Evolutionary conservation across 345 rosid species (phyloP).

Genomic region (Camelina laxa): DNA sequence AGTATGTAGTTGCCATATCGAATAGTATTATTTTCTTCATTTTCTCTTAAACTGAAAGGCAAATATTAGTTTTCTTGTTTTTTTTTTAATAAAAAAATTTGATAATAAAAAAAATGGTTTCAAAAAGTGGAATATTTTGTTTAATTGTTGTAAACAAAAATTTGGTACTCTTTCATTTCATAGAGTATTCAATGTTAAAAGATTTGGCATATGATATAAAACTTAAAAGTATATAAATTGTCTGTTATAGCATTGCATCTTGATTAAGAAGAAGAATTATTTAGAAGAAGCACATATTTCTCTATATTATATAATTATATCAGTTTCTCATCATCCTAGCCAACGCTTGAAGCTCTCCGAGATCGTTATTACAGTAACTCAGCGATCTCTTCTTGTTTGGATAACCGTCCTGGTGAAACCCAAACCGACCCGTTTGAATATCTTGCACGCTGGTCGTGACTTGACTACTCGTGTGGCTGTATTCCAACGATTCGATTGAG

Average conservation of each 20-base stretch:
- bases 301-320: no score
- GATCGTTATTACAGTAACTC: background rate
- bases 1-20: no score
- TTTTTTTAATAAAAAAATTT: no score
- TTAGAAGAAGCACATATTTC: background rate
- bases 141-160: background rate
- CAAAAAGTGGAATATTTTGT: no score
- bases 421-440: background rate
- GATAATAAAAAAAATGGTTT: no score
- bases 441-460: background rate
- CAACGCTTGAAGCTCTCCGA: background rate
- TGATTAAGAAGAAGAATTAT: background rate
- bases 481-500: background rate
- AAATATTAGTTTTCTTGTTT: no score
- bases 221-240: background rate
- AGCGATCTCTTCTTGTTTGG: background rate
- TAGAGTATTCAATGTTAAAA: background rate
- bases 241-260: background rate
- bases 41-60: no score
- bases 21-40: no score
- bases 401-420: background rate
- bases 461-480: background rate
- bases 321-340: background rate
- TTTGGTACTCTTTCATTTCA: background rate
- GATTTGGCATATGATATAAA: no score